A percentile compares a stretch with the other conserved stretches of the same genome.
These are phyloP conservation scores for Canna indica DNA, from an alignment of 176 grass and related monocot species.

Conservation along the genomic window DNA sequence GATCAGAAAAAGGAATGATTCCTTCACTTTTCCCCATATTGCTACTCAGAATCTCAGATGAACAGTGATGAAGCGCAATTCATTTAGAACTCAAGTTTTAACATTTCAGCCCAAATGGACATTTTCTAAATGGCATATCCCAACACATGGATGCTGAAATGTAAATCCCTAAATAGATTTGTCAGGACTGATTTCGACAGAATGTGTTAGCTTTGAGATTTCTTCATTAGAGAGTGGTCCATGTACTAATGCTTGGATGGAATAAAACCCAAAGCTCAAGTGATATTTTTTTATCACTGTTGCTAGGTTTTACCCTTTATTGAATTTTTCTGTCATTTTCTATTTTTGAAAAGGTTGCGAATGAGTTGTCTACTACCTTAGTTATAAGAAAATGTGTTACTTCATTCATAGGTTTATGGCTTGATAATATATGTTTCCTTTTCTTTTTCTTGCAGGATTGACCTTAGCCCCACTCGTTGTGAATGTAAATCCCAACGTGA, in stretches of 20 bases:
- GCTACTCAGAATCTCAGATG: neutral
- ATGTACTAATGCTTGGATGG: neutral
- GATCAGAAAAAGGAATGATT: neutral
- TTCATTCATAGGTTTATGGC: neutral
- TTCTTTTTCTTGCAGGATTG: constrained; percentile 40
- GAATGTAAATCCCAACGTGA: constrained; percentile 73
- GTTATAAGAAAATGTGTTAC: neutral
- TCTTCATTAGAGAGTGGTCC: neutral
- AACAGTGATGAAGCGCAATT: neutral
- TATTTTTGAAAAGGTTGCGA: neutral
- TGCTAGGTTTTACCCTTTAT: neutral
- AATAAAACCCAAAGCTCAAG: neutral
- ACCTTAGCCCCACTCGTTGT: constrained; percentile 73
- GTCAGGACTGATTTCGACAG: neutral
- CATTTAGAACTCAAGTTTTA: neutral
- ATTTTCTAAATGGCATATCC: neutral
- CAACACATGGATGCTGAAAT: neutral
- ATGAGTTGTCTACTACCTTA: neutral
- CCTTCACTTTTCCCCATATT: neutral
- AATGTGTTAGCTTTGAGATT: neutral
- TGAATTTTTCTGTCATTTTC: neutral
- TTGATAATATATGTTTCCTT: constrained; percentile 1
- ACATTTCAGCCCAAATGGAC: neutral
- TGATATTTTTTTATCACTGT: neutral
- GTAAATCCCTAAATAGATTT: neutral